A percentile compares a stretch with the other conserved stretches of the same genome.
These are phyloP conservation scores for Torrubiella hemipterigena DNA, from an alignment of 2,329 filamentous ascomycete species.

Conservation along the genomic window DNA sequence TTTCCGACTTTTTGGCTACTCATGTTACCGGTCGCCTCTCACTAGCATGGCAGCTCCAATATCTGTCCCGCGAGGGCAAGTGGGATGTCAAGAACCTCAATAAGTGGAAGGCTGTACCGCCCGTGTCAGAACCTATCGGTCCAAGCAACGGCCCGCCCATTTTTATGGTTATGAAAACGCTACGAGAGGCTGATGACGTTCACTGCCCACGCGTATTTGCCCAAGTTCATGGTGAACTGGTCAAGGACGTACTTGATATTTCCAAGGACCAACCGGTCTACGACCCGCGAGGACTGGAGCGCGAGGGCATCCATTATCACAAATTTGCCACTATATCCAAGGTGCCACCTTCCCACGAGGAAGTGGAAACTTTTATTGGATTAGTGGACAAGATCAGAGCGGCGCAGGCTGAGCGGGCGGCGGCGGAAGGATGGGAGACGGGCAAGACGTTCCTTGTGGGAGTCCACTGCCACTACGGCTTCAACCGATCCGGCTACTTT, in stretches of 20 bases:
- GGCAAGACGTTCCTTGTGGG: slow-evolving; percentile 45
- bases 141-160: slow-evolving; percentile 31
- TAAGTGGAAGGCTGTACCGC: slow-evolving; percentile 74
- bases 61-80: slow-evolving; percentile 80
- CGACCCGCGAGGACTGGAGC: slow-evolving; percentile 59
- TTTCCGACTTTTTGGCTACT: slow-evolving; percentile 68
- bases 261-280: slow-evolving; percentile 86
- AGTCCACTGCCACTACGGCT: slow-evolving; percentile 93
- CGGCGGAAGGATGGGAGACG: slow-evolving; percentile 26
- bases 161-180: slow-evolving; percentile 86
- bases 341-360: slow-evolving; percentile 55
- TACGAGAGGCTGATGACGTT: slow-evolving; percentile 74
- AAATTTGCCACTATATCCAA: slow-evolving; percentile 92
- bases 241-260: slow-evolving; percentile 78
- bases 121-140: slow-evolving; percentile 69
- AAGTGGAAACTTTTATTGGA: slow-evolving; percentile 41
- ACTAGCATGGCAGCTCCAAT: slow-evolving; percentile 82
- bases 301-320: slow-evolving; percentile 57
- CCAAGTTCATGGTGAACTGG: slow-evolving; percentile 49
- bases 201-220: slow-evolving; percentile 70
- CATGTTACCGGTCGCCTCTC: slow-evolving; percentile 68
- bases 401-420: slow-evolving; percentile 29
- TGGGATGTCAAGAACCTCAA: slow-evolving; percentile 96
- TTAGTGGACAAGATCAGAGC: slow-evolving; percentile 48
- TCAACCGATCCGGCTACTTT: slow-evolving; percentile 88